phyloP scores from a whole-genome alignment of 1,284 basidiomycete species.

The Leccinum fallax region DNA sequence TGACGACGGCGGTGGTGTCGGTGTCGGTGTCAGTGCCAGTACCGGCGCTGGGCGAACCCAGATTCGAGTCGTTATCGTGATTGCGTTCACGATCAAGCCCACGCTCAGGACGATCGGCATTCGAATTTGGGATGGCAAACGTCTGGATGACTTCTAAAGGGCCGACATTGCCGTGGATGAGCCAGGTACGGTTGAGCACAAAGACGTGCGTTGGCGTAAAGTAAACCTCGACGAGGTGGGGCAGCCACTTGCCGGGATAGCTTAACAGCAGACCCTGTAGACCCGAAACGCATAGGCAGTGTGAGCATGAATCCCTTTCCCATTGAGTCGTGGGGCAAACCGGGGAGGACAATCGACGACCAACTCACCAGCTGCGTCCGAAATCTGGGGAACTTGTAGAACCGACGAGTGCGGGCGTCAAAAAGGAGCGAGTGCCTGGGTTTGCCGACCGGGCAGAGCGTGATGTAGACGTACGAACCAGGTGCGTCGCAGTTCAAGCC shows the following conservation, averaged over 20 bases:
- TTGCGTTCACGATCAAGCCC: conserved; percentile 4
- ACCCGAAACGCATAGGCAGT: not conserved
- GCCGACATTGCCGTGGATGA: conserved; percentile 7
- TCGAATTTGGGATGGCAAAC: conserved; percentile 16
- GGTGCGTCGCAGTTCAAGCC: not conserved
- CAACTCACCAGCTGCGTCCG: not conserved
- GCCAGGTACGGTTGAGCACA: not conserved
- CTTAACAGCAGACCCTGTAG: not conserved
- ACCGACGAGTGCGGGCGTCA: not conserved
- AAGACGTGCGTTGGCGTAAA: not conserved
- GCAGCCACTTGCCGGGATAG: conserved; percentile 22
- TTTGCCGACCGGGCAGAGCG: not conserved
- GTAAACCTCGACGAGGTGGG: conserved; percentile 21
- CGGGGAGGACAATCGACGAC: not conserved
- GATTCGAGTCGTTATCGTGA: not conserved
- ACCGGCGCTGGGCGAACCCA: not conserved
- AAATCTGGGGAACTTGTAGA: not conserved
- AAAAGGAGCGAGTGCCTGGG: not conserved
- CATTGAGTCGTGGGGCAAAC: not conserved
- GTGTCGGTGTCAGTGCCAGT: not conserved
- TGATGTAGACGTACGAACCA: not conserved
- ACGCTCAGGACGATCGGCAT: not conserved
- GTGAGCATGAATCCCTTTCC: not conserved
- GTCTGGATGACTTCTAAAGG: conserved; percentile 21
- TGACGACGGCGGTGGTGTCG: not conserved